These are phyloP conservation scores for Filobasidium floriforme DNA, from an alignment of 768 basidiomycete species.

Conservation along the genomic window DNA sequence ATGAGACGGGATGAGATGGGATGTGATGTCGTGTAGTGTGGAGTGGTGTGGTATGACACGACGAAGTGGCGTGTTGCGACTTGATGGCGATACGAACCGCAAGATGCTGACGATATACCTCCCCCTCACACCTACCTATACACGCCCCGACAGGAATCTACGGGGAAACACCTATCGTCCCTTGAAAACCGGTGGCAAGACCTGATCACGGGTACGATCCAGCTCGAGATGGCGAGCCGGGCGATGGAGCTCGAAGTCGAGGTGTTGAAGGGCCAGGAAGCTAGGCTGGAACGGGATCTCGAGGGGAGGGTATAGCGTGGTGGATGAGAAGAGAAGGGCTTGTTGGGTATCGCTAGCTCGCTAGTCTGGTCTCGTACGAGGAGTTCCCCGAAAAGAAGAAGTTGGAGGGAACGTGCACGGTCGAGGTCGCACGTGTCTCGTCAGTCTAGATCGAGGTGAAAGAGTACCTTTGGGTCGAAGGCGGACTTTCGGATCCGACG, in stretches of 20 bases:
- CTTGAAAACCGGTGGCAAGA: conserved; percentile 89
- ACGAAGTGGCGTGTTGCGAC: no score
- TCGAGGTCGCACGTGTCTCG: no score
- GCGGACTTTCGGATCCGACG: no score
- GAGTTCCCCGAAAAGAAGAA: neutral
- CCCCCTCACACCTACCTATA: neutral
- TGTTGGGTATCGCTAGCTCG: neutral
- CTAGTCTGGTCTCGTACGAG: neutral
- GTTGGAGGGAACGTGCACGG: no score
- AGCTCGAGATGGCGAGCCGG: conserved; percentile 90
- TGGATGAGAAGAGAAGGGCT: neutral
- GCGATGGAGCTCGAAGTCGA: conserved; percentile 73
- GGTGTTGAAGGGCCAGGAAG: conserved; percentile 40
- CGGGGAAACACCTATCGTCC: conserved; percentile 69
- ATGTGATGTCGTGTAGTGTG: no score
- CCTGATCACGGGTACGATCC: conserved; percentile 77
- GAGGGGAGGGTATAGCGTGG: conserved; percentile 21
- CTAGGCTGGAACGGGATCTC: conserved; percentile 34
- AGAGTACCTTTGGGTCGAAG: no score
- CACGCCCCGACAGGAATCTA: conserved; percentile 54
- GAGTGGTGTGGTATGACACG: no score
- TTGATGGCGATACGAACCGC: neutral
- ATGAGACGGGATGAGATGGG: neutral
- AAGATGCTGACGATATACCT: neutral
- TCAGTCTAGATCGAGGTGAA: no score